Conservation (phyloP, 2,329 filamentous ascomycete genomes). For the Ceratocystis eucalypticola region DNA sequence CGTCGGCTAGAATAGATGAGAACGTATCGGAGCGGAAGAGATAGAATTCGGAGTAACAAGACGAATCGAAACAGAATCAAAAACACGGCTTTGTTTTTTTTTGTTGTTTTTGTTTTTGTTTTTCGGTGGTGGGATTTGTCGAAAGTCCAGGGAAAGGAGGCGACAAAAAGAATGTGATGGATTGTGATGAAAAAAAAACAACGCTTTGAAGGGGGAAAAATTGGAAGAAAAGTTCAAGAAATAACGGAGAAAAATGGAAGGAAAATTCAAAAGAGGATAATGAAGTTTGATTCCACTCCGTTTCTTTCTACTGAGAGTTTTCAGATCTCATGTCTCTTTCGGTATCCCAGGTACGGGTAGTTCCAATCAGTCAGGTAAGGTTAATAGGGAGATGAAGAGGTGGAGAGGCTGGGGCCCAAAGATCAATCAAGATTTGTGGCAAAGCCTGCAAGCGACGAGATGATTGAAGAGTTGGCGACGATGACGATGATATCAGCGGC, state of each 20-base stretch:
- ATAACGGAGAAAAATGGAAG: conserved; percentile 7
- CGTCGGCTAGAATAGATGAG: not conserved
- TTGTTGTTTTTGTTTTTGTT: no score
- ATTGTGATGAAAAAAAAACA: not conserved
- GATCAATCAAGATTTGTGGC: conserved; percentile 12
- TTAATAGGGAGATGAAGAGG: conserved; percentile 5
- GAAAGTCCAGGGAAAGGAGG: not conserved
- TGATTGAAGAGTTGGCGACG: not conserved
- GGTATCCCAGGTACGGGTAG: conserved; percentile 12
- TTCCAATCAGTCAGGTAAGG: conserved; percentile 11
- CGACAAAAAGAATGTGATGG: not conserved
- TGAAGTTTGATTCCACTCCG: conserved; percentile 17
- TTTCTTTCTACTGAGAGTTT: conserved; percentile 16
- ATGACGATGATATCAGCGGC: not conserved
- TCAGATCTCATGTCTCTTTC: conserved; percentile 19
- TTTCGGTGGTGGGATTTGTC: not conserved
- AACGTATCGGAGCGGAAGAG: not conserved
- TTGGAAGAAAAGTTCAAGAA: not conserved
- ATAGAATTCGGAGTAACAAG: not conserved
- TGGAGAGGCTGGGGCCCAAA: not conserved
- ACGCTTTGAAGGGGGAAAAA: not conserved
- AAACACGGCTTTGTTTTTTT: conserved; percentile 1
- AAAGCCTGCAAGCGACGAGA: not conserved
- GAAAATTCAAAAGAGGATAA: conserved; percentile 9
- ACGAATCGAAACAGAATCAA: not conserved